phyloP scores from a whole-genome alignment of 305 asterid genomes.

The Solanum aculeatissimum region DNA sequence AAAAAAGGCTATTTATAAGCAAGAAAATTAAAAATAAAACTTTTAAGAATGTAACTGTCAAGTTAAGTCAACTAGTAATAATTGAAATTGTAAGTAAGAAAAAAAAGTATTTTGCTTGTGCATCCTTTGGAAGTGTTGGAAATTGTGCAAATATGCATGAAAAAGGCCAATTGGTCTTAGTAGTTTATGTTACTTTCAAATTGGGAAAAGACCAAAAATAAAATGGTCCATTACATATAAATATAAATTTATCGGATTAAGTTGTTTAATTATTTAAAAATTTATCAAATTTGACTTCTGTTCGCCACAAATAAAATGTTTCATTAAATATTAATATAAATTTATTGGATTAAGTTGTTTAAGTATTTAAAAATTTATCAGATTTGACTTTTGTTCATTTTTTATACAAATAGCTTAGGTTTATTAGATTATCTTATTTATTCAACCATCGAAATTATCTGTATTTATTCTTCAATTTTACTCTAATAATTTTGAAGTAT shows the following conservation, averaged over 20 bases:
- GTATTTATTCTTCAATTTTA: neutral
- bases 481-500: neutral
- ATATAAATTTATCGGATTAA: neutral
- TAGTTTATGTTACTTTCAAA: no score
- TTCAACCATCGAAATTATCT: neutral
- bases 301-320: neutral
- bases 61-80: neutral
- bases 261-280: neutral
- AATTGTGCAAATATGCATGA: slow-evolving; percentile 4
- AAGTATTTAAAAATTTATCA: neutral
- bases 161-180: neutral
- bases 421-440: neutral
- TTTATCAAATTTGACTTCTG: neutral
- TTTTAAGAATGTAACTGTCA: neutral
- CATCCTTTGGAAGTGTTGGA: neutral
- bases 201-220: no score
- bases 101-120: neutral
- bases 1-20: neutral
- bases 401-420: no score
- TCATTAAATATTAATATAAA: neutral
- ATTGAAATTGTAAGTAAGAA: neutral
- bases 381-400: no score
- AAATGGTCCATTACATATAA: neutral
- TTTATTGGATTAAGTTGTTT: no score
- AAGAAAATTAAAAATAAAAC: neutral